phyloP scores from a whole-genome alignment of 2,329 filamentous ascomycete genomes.

The Fonsecaea pugnacius region DNA sequence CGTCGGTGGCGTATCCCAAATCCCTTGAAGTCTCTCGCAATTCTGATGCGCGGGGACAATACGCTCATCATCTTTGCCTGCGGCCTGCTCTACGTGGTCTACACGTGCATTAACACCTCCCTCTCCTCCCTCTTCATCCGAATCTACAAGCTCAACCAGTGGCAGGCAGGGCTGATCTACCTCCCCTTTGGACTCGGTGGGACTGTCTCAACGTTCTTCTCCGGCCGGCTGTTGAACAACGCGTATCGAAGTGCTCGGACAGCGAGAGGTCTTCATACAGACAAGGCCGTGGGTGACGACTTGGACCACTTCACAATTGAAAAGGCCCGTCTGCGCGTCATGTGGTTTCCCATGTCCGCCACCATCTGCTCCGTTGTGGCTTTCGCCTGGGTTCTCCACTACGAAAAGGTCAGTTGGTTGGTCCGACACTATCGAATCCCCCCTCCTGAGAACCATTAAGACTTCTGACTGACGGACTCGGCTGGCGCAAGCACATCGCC shows the following conservation, averaged over 20 bases:
- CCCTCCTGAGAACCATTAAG: too few species aligned
- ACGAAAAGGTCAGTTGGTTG: background rate
- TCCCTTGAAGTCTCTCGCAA: background rate
- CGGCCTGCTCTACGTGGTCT: background rate
- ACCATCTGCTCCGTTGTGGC: background rate
- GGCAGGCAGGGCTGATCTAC: conserved; percentile 50
- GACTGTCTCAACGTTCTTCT: background rate
- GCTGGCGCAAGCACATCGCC: too few species aligned
- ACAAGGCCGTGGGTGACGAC: background rate
- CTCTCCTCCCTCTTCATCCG: conserved; percentile 1
- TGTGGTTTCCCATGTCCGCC: background rate
- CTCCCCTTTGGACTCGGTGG: conserved; percentile 45
- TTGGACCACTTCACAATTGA: background rate
- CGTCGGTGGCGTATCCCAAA: background rate
- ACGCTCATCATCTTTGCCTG: background rate
- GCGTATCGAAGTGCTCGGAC: background rate
- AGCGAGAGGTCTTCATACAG: background rate
- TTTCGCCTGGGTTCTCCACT: background rate
- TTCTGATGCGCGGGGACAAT: background rate
- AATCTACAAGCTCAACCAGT: conserved; percentile 46
- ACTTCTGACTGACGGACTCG: too few species aligned
- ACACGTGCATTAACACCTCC: background rate
- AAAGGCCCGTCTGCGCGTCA: background rate
- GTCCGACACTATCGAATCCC: too few species aligned
- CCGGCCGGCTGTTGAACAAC: background rate